Conservation (phyloP, 2,329 filamentous ascomycete genomes). For the Diaporthe sp. region DNA sequence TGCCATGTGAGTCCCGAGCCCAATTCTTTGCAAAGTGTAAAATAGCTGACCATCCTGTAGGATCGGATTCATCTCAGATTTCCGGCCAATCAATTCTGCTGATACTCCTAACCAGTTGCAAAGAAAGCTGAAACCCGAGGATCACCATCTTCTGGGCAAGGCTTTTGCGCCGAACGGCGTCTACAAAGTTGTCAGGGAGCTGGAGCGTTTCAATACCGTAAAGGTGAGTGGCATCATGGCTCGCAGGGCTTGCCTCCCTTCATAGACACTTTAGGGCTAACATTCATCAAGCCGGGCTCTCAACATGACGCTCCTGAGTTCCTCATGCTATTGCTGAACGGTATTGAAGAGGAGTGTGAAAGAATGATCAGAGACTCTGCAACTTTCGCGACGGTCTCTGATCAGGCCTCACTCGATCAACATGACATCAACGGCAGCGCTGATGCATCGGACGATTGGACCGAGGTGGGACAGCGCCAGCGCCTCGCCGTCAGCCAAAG, state of each 20-base stretch:
- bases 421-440: slow-evolving; percentile 38
- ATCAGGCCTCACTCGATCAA: neutral
- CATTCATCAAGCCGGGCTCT: slow-evolving; percentile 77
- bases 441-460: slow-evolving; percentile 73
- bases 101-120: slow-evolving; percentile 78
- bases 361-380: slow-evolving; percentile 67
- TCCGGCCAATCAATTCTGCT: slow-evolving; percentile 85
- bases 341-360: slow-evolving; percentile 91
- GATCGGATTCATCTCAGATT: slow-evolving; percentile 97
- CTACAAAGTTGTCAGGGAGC: slow-evolving; percentile 88
- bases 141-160: slow-evolving; percentile 91
- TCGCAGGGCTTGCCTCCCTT: slow-evolving; percentile 17
- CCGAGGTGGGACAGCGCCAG: slow-evolving; percentile 94
- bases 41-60: slow-evolving; percentile 52
- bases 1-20: slow-evolving; percentile 75
- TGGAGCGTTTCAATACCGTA: slow-evolving; percentile 93
- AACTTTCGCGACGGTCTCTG: neutral
- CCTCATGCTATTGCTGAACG: slow-evolving; percentile 89
- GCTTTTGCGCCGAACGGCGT: slow-evolving; percentile 94
- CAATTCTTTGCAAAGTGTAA: neutral
- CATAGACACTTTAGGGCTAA: slow-evolving; percentile 34
- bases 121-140: slow-evolving; percentile 79
- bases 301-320: slow-evolving; percentile 99
- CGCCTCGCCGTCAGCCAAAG: slow-evolving; percentile 87
- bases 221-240: slow-evolving; percentile 66